These are phyloP conservation scores for maize (Zea mays) DNA, from an alignment of 176 grass and related monocot genomes.

Conservation along the genomic window Zm-B73-REFERENCE-NAM-5.0 NC_050104.1:81641001-81641500, in stretches of 20 bases:
- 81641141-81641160: too few relatives aligned
- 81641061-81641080: too few relatives aligned
- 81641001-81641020: too few relatives aligned
- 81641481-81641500: not conserved
- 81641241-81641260: not conserved
- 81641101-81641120: too few relatives aligned
- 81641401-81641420: conserved; percentile 30
- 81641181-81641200: too few relatives aligned
- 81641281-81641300: not conserved
- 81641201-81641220: too few relatives aligned
- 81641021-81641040: too few relatives aligned
- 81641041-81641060: too few relatives aligned
- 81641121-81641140: too few relatives aligned
- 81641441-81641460: conserved; percentile 41
- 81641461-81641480: not conserved
- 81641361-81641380: not conserved
- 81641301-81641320: conserved; percentile 5
- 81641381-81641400: not conserved
- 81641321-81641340: not conserved
- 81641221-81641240: not conserved
- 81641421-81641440: conserved; percentile 41
- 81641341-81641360: conserved; percentile 2
- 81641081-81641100: too few relatives aligned
- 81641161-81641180: too few relatives aligned
- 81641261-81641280: conserved; percentile 35